phyloP scores from a whole-genome alignment of 176 grass and related monocot species.

The Oryza australiensis region DNA sequence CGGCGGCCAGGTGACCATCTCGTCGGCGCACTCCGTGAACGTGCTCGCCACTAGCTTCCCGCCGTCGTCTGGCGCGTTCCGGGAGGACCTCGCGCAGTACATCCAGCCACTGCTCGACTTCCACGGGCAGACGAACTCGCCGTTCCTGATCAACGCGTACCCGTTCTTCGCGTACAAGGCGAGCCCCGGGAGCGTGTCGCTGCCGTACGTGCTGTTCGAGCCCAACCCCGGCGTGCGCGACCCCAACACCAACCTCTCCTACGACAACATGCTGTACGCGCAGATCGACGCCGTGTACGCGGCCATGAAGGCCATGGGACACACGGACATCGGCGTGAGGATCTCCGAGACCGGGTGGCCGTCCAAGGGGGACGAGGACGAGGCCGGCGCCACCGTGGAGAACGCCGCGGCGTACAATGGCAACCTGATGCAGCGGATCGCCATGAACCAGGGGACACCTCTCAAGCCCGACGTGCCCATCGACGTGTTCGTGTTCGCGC shows the following conservation, averaged over 20 bases:
- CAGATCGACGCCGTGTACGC: conserved; percentile 90
- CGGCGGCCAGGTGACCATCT: conserved; percentile 48
- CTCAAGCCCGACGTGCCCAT: conserved; percentile 71
- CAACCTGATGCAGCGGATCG: conserved; percentile 72
- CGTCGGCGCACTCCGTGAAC: conserved; percentile 66
- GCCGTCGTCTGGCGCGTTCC: conserved; percentile 68
- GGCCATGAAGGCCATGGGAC: conserved; percentile 83
- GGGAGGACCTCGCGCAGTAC: conserved; percentile 57
- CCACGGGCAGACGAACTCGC: conserved; percentile 47
- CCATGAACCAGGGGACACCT: conserved; percentile 73
- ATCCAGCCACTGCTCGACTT: conserved; percentile 70
- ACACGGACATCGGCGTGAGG: conserved; percentile 57
- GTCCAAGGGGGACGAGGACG: conserved; percentile 71
- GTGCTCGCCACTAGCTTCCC: conserved; percentile 68
- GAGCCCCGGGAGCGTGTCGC: conserved; percentile 47
- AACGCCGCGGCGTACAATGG: conserved; percentile 82
- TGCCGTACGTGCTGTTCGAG: conserved; percentile 86
- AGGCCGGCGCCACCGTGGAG: conserved; percentile 63
- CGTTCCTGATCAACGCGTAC: conserved; percentile 79
- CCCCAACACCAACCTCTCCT: conserved; percentile 50
- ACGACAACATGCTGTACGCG: conserved; percentile 94
- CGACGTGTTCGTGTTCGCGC: conserved; percentile 83
- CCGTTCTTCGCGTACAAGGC: conserved; percentile 81
- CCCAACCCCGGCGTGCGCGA: conserved; percentile 65
- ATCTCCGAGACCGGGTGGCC: conserved; percentile 93